phyloP scores from a whole-genome alignment of 345 rosid species.

The Citrus mangshanensis region DNA sequence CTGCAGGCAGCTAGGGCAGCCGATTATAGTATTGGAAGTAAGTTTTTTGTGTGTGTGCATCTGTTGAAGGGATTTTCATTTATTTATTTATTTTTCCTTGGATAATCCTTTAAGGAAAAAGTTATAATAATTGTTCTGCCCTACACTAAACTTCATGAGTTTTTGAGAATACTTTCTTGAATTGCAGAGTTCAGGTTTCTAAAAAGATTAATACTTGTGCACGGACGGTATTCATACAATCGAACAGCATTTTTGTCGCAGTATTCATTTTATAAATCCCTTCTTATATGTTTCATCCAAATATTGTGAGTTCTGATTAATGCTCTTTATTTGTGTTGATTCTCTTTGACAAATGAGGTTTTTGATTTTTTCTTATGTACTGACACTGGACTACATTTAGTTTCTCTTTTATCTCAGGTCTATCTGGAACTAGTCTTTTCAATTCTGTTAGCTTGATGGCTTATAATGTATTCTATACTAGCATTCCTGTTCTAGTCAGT shows the following conservation, averaged over 20 bases:
- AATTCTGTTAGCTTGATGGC: constrained; percentile 99
- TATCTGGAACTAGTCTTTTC: constrained; percentile 98
- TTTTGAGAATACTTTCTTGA: constrained; percentile 18
- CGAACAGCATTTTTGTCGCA: constrained; percentile 95
- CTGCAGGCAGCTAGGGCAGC: constrained; percentile 99
- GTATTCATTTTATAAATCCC: constrained; percentile 94
- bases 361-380: constrained; percentile 17
- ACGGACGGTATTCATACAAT: constrained; percentile 96
- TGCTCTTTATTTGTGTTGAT: constrained; percentile 8
- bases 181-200: constrained; percentile 88
- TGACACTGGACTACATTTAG: constrained; percentile 51
- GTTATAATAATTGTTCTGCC: background rate
- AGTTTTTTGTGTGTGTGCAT: constrained; percentile 12
- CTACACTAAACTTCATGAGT: background rate
- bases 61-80: background rate
- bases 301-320: constrained; percentile 70
- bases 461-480: constrained; percentile 93
- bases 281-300: constrained; percentile 92
- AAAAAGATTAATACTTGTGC: constrained; percentile 88
- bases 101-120: background rate
- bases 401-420: constrained; percentile 99
- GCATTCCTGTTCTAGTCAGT: constrained; percentile 87
- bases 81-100: background rate
- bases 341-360: constrained; percentile 4
- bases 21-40: constrained; percentile 98